Base-by-base conservation (phyloP, 768 basidiomycete genomes). In the Phylloporus sp. region DNA sequence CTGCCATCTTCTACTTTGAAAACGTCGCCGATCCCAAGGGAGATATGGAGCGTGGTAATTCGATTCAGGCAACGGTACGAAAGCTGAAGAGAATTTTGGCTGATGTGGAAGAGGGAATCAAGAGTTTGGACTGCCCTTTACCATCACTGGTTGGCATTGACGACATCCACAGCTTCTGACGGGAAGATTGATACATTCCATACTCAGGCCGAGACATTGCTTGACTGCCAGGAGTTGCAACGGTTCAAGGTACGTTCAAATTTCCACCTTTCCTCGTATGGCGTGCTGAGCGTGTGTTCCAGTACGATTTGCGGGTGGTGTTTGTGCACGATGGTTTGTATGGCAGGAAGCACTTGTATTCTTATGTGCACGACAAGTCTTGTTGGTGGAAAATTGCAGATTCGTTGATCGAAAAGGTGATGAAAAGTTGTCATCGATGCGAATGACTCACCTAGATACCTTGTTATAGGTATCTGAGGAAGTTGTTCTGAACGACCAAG, bases 321-420 rank as follows among this genome's bases (percentile, higher is more conserved):
- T 74, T 91, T 34, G 73, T 89, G 41, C 86, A 91, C 57, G 88
- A 86, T 11, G 90, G 90, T 5, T 69, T 89, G 28, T 85, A 82
- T 36, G 90, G 90, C 9, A 74, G 91, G 41, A 88, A 79, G 50
- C 86, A 90, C 59, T 71, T 88, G 9, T 89, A 90, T 63, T 86
- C 86, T 6, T 93, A 91, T 56, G 81, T 89, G 12, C 79, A 84
- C 52, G 66, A 64, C 26, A 76, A 80, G 39, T 83, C 77, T 6
- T 69, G 65, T 4, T 93, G 90, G 90, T 92, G 88, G 87, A 91
- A 88, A 70, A 85, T 82, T 3, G 75, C 86, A 8, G 91, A 91
- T 59, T 79, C 80, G 51, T 70, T 72, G 11, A 84, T 90, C 3
- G 81, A 79, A 1, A 80, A 87, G 77, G 89, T 82, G 52, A 43